Conservation (phyloP, 129 eudicot species). For the Tagetes erecta region DNA sequence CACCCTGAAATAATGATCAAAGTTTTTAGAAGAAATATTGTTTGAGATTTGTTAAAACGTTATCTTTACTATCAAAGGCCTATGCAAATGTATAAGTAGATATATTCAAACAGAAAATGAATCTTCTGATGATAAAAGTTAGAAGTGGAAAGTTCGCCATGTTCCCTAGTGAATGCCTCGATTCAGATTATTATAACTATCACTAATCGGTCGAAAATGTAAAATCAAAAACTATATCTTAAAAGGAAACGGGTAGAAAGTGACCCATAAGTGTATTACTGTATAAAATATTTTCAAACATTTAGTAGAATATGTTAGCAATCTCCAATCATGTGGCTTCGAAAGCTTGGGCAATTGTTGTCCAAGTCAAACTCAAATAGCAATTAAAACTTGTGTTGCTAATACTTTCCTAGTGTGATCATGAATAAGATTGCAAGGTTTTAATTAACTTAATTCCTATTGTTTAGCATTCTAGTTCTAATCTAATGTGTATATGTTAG, state of each 20-base stretch:
- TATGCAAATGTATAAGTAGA: conserved; percentile 5
- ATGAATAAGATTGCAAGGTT: too few species aligned
- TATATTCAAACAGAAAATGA: background rate
- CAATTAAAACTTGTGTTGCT: too few species aligned
- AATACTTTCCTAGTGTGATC: too few species aligned
- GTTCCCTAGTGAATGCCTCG: background rate
- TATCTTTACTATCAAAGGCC: background rate
- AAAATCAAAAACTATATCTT: background rate
- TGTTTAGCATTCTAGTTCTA: too few species aligned
- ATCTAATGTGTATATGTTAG: too few species aligned
- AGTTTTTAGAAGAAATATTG: background rate
- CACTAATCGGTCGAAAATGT: background rate
- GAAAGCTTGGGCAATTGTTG: too few species aligned
- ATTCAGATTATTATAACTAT: background rate
- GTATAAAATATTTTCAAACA: background rate
- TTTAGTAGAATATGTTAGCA: background rate
- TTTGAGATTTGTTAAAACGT: background rate
- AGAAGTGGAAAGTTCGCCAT: background rate
- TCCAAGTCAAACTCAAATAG: too few species aligned
- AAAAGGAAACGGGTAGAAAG: background rate
- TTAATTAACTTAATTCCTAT: too few species aligned
- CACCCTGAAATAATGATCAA: conserved; percentile 57
- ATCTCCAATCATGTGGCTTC: too few species aligned
- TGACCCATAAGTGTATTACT: background rate
- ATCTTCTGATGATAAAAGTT: background rate